Conservation (phyloP, 164 flowering plant genomes). For the Nymphaea thermarum region DNA sequence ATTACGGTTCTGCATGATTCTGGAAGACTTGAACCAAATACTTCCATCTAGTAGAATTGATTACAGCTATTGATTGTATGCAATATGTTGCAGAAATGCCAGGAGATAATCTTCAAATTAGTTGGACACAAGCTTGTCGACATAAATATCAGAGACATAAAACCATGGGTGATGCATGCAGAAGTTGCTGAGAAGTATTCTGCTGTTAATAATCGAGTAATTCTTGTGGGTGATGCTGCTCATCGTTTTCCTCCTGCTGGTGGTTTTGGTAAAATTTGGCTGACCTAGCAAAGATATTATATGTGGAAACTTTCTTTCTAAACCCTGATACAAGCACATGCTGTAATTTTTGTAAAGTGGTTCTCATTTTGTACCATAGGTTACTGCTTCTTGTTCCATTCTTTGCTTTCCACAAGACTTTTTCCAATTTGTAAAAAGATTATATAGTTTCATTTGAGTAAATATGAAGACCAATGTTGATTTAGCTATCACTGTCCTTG, state of each 20-base stretch:
- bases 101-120: constrained; percentile 59
- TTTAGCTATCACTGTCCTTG: too few relatives aligned
- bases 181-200: constrained; percentile 86
- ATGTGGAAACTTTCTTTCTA: background rate
- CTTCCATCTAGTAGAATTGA: too few relatives aligned
- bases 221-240: constrained; percentile 97
- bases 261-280: constrained; percentile 60
- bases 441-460: too few relatives aligned
- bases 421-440: too few relatives aligned
- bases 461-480: too few relatives aligned
- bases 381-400: too few relatives aligned
- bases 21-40: too few relatives aligned
- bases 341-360: background rate
- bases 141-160: constrained; percentile 57
- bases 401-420: too few relatives aligned
- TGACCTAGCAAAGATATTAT: background rate
- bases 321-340: background rate
- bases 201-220: constrained; percentile 38
- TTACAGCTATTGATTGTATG: background rate
- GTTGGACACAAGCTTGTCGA: constrained; percentile 73
- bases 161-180: constrained; percentile 99
- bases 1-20: too few relatives aligned
- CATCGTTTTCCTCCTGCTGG: constrained; percentile 99
- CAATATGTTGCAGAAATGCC: constrained; percentile 51
- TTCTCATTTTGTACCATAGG: too few relatives aligned